Base-by-base conservation (phyloP, 2,329 filamentous ascomycete genomes). In the Amylocarpus encephaloides region DNA sequence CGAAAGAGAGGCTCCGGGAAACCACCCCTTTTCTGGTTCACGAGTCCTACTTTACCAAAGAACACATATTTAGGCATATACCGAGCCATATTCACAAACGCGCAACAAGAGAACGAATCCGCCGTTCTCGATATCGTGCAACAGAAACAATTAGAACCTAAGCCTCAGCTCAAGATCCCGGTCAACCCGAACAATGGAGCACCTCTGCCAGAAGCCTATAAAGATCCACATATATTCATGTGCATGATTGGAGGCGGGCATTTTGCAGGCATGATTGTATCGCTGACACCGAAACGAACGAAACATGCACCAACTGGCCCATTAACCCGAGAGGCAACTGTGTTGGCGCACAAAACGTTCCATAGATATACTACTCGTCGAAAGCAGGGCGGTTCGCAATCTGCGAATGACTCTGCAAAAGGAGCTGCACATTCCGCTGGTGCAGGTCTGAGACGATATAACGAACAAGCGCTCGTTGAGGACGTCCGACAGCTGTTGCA, bases 241-340 rank as follows among this genome's bases (percentile, higher is more conserved):
- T 97, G 91, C 69, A 98, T 98, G 93, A 95, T 98, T 45, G 93
- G 93, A 19, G 93, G 93, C 52, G 93, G 93, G 0, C 93, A 98
- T 67, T 98, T 98, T 65, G 93, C 93, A 0, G 93, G 88, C 45
- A 97, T 97, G 91, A 76, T 97, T 10, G 87, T 98, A 10, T 90
- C 90, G 0, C 76, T 97, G 3, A 82, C 88, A 0, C 91, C 93
- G 0, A 87, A 90, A 55, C 74, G 86, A 47, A 79, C 81, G 34
- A 92, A 88, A 65, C 80, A 81, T 46, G 74, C 75, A 2, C 73
- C 79, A 11, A 72, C 77, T 13, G 86, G 86, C 0, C 76, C 85
- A 1, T 79, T 95, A 64, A 90, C 94, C 58, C 79, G 88, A 47
- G 87, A 95, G 63, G 89, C 92, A 5, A 86, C 85, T 0, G 88